Evolutionary conservation across 345 rosid genomes (phyloP), one percentile per base, ranked within the genome.

Genomic region (Melastoma malabathricum): DNA sequence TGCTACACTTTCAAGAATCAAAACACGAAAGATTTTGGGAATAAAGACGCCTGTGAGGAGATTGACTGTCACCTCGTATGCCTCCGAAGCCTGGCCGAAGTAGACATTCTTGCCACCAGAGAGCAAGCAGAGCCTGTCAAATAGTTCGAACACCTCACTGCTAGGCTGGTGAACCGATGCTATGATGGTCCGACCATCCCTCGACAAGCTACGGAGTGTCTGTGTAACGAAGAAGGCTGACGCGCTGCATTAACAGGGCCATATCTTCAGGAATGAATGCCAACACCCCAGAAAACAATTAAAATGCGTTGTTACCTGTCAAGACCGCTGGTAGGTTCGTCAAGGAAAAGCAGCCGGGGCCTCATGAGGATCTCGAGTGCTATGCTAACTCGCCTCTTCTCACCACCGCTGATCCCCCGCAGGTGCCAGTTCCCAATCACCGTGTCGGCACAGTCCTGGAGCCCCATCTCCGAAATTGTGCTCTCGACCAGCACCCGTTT

Each of bases 81-180:
- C 96, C 23, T 81, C 98, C 34, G 92, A 78, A 62, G 81, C 85
- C 64, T 76, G 86, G 27, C 98, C 98, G 63, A 90, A 86, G 56
- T 86, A 90, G 46, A 86, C 87, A 45, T 88, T 86, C 80, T 90
- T 90, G 66, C 96, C 96, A 15, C 96, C 80, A 5, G 98, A 86
- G 61, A 90, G 98, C 61, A 90, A 70, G 65, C 69, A 86, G 52
- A 90, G 61, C 45, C 71, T 73, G 74, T 90, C 98, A 73, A 90
- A 90, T 58, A 90, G 81, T 69, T 90, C 96, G 54, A 90, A 90
- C 6, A 89, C 95, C 67, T 86, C 95, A 68, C 95, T 89, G 43
- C 90, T 86, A 1, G 97, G 97, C 68, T 89, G 97, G 70, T 90
- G 98, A 54, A 90, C 76, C 0, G 98, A 90, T 51, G 98, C 96